These are phyloP conservation scores for Gloeopeniophorella convolvens DNA, from an alignment of 768 basidiomycete species.

Conservation along the genomic window DNA sequence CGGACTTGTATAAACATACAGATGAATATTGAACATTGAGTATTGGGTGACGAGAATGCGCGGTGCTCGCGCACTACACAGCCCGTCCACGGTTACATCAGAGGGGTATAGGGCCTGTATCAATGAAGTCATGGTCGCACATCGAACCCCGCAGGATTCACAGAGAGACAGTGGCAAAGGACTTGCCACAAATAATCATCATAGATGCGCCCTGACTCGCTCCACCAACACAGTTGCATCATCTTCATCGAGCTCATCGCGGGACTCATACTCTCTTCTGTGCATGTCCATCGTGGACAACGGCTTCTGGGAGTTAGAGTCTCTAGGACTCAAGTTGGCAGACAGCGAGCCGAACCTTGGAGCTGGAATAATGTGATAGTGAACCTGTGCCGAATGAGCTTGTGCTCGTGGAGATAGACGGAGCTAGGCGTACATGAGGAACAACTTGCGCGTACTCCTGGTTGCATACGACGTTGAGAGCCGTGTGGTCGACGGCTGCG, in stretches of 20 bases:
- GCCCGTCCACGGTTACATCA: no score
- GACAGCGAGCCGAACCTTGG: slow-evolving; percentile 36
- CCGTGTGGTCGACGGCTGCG: slow-evolving; percentile 56
- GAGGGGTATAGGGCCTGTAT: neutral
- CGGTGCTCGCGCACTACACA: no score
- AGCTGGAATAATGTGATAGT: slow-evolving; percentile 73
- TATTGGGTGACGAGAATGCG: no score
- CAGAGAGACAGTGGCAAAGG: neutral
- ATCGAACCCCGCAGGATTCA: neutral
- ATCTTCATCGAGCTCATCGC: slow-evolving; percentile 55
- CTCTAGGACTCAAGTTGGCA: slow-evolving; percentile 4
- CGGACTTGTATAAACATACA: no score
- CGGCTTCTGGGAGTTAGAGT: slow-evolving; percentile 18
- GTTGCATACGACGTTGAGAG: slow-evolving; percentile 70
- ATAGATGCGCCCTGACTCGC: slow-evolving; percentile 31
- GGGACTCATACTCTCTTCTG: slow-evolving; percentile 47
- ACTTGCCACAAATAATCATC: neutral
- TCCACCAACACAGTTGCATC: slow-evolving; percentile 41
- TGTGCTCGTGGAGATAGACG: neutral
- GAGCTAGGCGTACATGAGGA: slow-evolving; percentile 49
- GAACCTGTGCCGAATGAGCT: slow-evolving; percentile 41
- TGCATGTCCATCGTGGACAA: slow-evolving; percentile 52
- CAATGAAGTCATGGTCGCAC: neutral
- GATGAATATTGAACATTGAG: no score
- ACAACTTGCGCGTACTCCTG: slow-evolving; percentile 80